A percentile compares a stretch with the other conserved stretches of the same genome.
Evolutionary conservation across 2,329 filamentous ascomycete genomes (phyloP).

Genomic region (Apiospora hydei): DNA sequence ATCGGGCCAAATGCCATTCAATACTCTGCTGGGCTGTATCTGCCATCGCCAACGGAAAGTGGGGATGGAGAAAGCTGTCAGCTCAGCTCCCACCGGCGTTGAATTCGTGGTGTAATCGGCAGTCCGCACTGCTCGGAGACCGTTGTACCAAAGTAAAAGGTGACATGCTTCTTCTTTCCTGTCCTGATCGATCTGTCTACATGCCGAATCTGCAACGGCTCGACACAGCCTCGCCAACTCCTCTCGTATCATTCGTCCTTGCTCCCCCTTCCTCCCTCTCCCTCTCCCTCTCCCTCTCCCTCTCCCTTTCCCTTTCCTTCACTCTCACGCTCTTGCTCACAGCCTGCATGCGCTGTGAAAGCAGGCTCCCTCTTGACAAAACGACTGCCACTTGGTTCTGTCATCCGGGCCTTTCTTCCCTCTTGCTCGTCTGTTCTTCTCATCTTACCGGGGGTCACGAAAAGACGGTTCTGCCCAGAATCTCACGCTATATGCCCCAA

Average conservation of each 20-base stretch:
- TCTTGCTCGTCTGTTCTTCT: neutral
- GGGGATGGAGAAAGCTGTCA: neutral
- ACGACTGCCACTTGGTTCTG: neutral
- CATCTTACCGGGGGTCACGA: neutral
- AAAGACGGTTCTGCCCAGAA: neutral
- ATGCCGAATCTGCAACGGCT: neutral
- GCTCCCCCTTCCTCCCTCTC: neutral
- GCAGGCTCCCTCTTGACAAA: constrained; percentile 18
- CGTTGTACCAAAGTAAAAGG: neutral
- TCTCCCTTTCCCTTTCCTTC: neutral
- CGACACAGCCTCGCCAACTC: constrained; percentile 10
- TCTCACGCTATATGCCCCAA: neutral
- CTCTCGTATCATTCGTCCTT: neutral
- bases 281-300: neutral
- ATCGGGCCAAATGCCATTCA: neutral
- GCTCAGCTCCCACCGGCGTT: neutral
- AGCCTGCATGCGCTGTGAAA: constrained; percentile 9
- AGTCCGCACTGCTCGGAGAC: neutral
- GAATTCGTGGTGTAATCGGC: neutral
- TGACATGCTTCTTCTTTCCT: neutral
- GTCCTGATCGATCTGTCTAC: neutral
- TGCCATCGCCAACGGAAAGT: constrained; percentile 4
- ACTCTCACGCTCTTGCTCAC: neutral
- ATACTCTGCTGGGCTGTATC: neutral
- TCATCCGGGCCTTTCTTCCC: constrained; percentile 23